Evolutionary conservation across 176 grass and related monocot genomes (phyloP).

Genomic region (Zizania latifolia): DNA sequence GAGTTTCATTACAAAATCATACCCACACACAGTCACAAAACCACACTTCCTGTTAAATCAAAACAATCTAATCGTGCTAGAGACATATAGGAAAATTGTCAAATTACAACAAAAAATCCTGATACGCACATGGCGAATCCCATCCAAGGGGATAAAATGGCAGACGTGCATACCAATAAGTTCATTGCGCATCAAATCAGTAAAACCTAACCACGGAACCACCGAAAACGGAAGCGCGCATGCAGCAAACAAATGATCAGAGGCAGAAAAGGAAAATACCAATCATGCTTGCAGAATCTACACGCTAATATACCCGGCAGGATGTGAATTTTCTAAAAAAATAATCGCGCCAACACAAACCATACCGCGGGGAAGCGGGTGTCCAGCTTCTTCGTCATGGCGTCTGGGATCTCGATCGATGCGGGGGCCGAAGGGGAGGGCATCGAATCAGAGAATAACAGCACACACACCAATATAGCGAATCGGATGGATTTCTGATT

Average conservation of each 20-base stretch:
- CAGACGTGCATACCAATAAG: neutral
- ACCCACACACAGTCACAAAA: neutral
- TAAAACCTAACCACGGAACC: neutral
- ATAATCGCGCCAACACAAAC: neutral
- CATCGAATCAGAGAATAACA: slow-evolving; percentile 33
- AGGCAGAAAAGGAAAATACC: neutral
- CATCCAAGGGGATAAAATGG: neutral
- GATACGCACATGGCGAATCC: neutral
- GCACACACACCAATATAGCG: slow-evolving; percentile 39
- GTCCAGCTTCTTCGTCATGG: slow-evolving; percentile 99
- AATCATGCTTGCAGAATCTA: neutral
- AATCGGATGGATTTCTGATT: slow-evolving; percentile 19
- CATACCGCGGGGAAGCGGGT: slow-evolving; percentile 91
- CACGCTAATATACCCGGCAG: no score
- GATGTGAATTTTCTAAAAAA: neutral
- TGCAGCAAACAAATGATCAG: neutral
- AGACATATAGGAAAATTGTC: neutral
- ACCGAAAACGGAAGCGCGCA: neutral
- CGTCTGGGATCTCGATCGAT: slow-evolving; percentile 31
- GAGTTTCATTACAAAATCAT: neutral
- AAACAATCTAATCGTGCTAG: neutral
- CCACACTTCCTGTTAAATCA: neutral
- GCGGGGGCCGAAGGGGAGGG: slow-evolving; percentile 8
- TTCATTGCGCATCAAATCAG: neutral
- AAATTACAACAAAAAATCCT: neutral